Evolutionary conservation across 164 flowering plant species (phyloP).

Genomic region (Annona cherimola): DNA sequence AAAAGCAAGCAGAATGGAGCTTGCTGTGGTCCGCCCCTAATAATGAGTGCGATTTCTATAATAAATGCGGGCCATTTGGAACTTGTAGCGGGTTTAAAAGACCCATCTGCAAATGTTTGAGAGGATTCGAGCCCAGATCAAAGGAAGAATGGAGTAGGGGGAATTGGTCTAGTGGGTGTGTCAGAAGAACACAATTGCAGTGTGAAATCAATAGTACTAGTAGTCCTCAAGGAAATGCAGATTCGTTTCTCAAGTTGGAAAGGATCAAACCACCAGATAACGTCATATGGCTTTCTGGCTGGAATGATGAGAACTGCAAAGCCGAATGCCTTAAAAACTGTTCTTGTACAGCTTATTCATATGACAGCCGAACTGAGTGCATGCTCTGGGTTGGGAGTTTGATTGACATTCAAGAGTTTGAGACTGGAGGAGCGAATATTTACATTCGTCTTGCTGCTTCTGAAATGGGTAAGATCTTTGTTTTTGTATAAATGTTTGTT

Average conservation of each 20-base stretch:
- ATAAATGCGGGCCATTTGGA: slow-evolving; percentile 53
- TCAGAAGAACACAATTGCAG: slow-evolving; percentile 25
- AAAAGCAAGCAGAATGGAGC: slow-evolving; percentile 25
- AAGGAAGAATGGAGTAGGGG: slow-evolving; percentile 39
- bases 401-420: not conserved
- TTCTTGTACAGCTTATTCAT: not conserved
- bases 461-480: slow-evolving; percentile 19
- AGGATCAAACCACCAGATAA: not conserved
- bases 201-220: slow-evolving; percentile 4
- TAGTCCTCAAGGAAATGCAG: slow-evolving; percentile 4
- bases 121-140: slow-evolving; percentile 42
- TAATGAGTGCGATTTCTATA: slow-evolving; percentile 42
- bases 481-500: too few relatives aligned
- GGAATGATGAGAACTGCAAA: not conserved
- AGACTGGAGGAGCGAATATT: not conserved
- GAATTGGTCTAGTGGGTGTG: slow-evolving; percentile 62
- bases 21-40: slow-evolving; percentile 26
- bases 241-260: not conserved
- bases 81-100: slow-evolving; percentile 22
- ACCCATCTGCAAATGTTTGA: slow-evolving; percentile 39
- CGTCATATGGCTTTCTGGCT: too few relatives aligned
- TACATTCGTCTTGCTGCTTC: slow-evolving; percentile 12
- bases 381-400: not conserved
- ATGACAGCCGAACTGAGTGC: not conserved
- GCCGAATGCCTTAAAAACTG: not conserved